Percentiles rank a stretch among this genome's conserved stretches.
Conservation (phyloP, 2,329 filamentous ascomycete species). For the Clonostachys byssicola region DNA sequence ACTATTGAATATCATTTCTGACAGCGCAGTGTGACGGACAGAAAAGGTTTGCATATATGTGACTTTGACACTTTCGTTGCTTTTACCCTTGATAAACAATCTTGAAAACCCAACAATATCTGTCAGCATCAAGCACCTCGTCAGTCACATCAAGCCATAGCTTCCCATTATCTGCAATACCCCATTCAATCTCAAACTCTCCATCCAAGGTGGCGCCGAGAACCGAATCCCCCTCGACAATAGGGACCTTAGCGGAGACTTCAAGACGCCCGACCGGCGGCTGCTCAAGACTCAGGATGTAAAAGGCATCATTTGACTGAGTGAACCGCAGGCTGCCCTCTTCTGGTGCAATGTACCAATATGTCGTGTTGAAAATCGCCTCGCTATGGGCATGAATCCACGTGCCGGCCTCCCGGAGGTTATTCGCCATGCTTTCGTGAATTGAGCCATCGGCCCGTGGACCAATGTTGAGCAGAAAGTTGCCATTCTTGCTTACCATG, state of each 20-base stretch:
- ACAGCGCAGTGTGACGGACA: too few species aligned
- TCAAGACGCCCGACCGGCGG: conserved; percentile 29
- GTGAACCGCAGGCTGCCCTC: conserved; percentile 44
- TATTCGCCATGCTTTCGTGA: conserved; percentile 37
- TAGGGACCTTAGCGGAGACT: conserved; percentile 38
- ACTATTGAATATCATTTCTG: too few species aligned
- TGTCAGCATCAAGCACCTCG: conserved; percentile 22
- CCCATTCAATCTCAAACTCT: conserved; percentile 9
- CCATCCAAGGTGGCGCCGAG: conserved; percentile 29
- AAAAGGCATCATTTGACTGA: conserved; percentile 46
- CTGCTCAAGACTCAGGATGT: conserved; percentile 37
- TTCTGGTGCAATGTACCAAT: conserved; percentile 44
- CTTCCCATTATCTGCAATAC: conserved; percentile 6
- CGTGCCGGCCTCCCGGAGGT: conserved; percentile 42
- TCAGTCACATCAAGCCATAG: conserved; percentile 23
- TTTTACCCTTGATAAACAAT: conserved; percentile 7
- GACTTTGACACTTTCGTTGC: too few species aligned
- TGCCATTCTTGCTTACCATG: conserved; percentile 51
- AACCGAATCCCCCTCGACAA: conserved; percentile 38
- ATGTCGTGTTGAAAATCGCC: conserved; percentile 53
- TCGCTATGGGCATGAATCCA: conserved; percentile 51
- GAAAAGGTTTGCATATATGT: too few species aligned
- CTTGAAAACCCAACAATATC: conserved; percentile 30
- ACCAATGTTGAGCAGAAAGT: conserved; percentile 52
- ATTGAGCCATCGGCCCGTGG: conserved; percentile 52